Evolutionary conservation across 805 yeast species (phyloP).

Genomic region (Yamadazyma takamatsuzukensis): DNA sequence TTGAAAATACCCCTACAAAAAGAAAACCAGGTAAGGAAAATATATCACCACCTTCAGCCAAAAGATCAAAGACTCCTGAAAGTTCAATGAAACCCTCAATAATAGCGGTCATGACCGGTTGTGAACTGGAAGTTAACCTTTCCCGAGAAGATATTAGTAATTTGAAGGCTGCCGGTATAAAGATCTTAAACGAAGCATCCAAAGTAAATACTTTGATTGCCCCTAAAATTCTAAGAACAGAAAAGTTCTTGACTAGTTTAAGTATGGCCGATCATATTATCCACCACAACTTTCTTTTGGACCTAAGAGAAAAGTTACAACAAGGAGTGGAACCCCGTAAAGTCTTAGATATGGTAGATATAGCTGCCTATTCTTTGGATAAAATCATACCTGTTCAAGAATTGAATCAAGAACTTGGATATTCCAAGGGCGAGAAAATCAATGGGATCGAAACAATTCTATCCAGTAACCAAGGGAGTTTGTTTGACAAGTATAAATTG

Average conservation of each 20-base stretch:
- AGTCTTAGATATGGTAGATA: conserved; percentile 14
- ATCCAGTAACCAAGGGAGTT: conserved; percentile 20
- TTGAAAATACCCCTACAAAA: conserved; percentile 19
- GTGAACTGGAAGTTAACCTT: conserved; percentile 44
- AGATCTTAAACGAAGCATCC: conserved; percentile 41
- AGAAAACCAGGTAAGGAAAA: conserved; percentile 12
- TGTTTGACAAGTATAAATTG: conserved; percentile 50
- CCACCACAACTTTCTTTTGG: conserved; percentile 51
- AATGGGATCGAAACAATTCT: conserved; percentile 16
- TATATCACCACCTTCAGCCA: conserved; percentile 11
- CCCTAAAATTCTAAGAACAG: conserved; percentile 80
- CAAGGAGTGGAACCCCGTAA: conserved; percentile 8
- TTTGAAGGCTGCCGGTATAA: conserved; percentile 55
- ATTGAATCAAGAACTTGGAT: conserved; percentile 27
- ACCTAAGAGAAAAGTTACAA: conserved; percentile 26
- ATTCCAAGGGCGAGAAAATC: conserved; percentile 8
- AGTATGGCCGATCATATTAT: conserved; percentile 53
- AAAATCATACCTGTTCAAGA: conserved; percentile 26
- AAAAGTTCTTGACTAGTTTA: conserved; percentile 73
- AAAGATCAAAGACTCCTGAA: conserved; percentile 11
- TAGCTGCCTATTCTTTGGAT: conserved; percentile 33
- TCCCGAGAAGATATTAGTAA: conserved; percentile 39
- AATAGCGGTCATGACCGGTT: conserved; percentile 54
- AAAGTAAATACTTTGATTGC: conserved; percentile 56
- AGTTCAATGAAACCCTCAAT: conserved; percentile 1